phyloP scores from a whole-genome alignment of 371 early-diverging fungal genomes.

The Smittium mucronatum region DNA sequence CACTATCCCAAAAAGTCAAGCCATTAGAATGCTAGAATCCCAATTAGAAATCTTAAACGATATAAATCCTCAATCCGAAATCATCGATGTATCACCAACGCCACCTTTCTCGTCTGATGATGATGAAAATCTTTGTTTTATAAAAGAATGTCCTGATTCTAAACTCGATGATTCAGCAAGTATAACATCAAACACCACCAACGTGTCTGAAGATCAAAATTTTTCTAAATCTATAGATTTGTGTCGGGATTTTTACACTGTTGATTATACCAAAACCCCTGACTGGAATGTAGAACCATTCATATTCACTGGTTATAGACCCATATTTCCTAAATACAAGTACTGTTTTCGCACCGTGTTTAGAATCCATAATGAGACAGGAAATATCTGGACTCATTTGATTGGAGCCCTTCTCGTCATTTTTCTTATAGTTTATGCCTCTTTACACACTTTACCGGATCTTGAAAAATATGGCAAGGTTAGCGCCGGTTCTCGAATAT shows the following conservation, averaged over 20 bases:
- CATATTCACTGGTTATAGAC: constrained; percentile 65
- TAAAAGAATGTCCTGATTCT: too few relatives aligned
- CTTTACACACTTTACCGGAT: background rate
- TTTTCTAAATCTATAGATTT: background rate
- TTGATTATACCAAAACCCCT: constrained; percentile 40
- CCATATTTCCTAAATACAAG: constrained; percentile 51
- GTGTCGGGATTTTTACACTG: background rate
- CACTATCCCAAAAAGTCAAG: background rate
- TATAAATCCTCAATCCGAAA: background rate
- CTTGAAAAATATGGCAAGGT: background rate
- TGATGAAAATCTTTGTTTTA: too few relatives aligned
- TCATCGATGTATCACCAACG: too few relatives aligned
- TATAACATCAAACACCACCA: background rate
- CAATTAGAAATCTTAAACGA: background rate
- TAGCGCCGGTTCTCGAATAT: background rate
- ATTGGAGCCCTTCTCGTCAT: constrained; percentile 55
- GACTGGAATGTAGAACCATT: constrained; percentile 59
- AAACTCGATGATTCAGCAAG: background rate
- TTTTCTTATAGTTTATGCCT: constrained; percentile 18
- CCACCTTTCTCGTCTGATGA: too few relatives aligned
- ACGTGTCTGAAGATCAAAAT: background rate
- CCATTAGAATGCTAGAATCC: background rate
- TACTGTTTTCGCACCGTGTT: constrained; percentile 48
- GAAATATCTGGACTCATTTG: constrained; percentile 77
- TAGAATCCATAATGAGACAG: constrained; percentile 67